A percentile compares a stretch with the other conserved stretches of the same genome.
phyloP scores from a whole-genome alignment of 1,284 basidiomycete species.

The Mycosarcoma mackinlayi region DNA sequence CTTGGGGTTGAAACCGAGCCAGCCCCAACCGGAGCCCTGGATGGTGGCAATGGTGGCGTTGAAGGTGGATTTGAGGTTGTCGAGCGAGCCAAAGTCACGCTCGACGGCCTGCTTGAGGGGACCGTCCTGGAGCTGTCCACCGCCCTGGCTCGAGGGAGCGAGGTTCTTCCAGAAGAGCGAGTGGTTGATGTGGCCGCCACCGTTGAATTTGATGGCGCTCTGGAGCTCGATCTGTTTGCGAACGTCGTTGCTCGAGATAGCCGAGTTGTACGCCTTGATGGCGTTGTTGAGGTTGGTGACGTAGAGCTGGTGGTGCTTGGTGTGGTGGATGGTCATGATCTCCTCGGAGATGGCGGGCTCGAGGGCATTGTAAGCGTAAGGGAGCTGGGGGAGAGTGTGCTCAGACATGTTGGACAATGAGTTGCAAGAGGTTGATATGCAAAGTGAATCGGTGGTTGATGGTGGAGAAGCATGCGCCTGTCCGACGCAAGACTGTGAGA shows the following conservation, averaged over 20 bases:
- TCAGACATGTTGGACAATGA: conserved; percentile 40
- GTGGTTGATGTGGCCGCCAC: conserved; percentile 84
- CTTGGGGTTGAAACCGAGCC: conserved; percentile 73
- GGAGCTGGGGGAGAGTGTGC: conserved; percentile 85
- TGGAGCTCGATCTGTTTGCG: conserved; percentile 87
- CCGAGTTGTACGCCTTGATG: conserved; percentile 81
- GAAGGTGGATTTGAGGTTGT: conserved; percentile 80
- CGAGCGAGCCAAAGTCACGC: conserved; percentile 84
- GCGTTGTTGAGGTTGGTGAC: conserved; percentile 73
- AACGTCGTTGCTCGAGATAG: conserved; percentile 74
- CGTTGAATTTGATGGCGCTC: conserved; percentile 88
- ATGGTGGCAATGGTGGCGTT: conserved; percentile 90
- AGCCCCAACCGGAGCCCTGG: conserved; percentile 98
- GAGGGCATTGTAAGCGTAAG: conserved; percentile 89
- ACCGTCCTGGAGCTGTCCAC: conserved; percentile 76
- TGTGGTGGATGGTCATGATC: conserved; percentile 80
- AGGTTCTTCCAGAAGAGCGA: conserved; percentile 97
- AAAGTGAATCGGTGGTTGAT: not conserved
- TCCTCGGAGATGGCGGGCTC: conserved; percentile 84
- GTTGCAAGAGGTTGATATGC: not conserved
- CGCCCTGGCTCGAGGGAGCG: conserved; percentile 62
- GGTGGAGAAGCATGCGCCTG: not conserved
- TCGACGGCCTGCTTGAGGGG: conserved; percentile 84
- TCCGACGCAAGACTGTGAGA: not conserved
- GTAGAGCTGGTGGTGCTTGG: conserved; percentile 83